Evolutionary conservation across 208 protist genomes (phyloP).

Genomic region (Leptomonas pyrrhocoris): DNA sequence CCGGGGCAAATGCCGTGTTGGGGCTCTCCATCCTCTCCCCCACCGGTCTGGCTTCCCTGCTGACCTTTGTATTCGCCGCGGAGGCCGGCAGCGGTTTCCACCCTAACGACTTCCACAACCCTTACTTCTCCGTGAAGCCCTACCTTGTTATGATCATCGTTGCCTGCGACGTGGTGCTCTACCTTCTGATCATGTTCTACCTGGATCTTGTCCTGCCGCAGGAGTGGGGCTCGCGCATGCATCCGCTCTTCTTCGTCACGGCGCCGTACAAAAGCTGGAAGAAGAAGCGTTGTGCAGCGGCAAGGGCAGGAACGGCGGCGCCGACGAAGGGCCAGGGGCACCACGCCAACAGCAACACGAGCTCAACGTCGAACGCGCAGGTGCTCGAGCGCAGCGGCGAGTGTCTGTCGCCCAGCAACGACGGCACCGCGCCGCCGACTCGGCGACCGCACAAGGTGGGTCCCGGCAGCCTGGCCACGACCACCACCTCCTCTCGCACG

Average conservation of each 20-base stretch:
- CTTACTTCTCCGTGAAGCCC: constrained; percentile 20
- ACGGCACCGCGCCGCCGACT: constrained; percentile 1
- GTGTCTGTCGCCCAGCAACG: neutral
- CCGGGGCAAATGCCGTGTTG: constrained; percentile 21
- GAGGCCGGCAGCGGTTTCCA: constrained; percentile 42
- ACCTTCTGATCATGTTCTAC: constrained; percentile 62
- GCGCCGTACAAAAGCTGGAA: constrained; percentile 35
- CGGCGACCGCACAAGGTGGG: too few relatives aligned
- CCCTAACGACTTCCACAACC: constrained; percentile 24
- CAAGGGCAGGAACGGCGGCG: constrained; percentile 34
- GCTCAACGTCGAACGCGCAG: neutral
- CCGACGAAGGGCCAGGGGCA: constrained; percentile 38
- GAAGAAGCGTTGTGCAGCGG: constrained; percentile 9
- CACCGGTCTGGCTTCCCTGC: constrained; percentile 42
- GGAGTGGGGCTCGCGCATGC: constrained; percentile 58
- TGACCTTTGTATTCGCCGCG: constrained; percentile 39
- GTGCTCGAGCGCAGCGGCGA: constrained; percentile 4
- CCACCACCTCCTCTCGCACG: neutral
- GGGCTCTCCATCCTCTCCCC: constrained; percentile 60
- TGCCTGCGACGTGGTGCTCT: constrained; percentile 65
- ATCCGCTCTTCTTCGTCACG: constrained; percentile 74
- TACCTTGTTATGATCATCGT: constrained; percentile 27
- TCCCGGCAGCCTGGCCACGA: too few relatives aligned
- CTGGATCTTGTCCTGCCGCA: constrained; percentile 69
- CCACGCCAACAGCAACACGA: constrained; percentile 5